Percentiles rank a stretch among this genome's conserved stretches.
Conservation (phyloP, 2,329 filamentous ascomycete genomes). For the Pseudopyrenochaeta lycopersici region DNA sequence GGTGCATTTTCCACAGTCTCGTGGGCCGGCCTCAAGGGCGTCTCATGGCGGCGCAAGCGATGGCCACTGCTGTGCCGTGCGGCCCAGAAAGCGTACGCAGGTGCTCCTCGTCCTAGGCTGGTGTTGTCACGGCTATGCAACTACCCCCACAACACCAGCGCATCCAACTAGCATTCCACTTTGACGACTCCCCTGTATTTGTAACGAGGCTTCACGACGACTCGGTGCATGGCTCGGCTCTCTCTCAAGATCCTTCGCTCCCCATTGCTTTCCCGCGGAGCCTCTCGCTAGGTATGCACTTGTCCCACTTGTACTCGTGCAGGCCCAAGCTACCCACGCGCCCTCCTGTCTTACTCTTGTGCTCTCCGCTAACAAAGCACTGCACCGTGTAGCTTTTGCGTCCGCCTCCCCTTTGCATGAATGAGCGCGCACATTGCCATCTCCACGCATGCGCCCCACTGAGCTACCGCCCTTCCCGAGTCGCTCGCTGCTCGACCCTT, state of each 20-base stretch:
- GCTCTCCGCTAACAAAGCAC: constrained; percentile 15
- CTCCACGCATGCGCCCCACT: constrained; percentile 32
- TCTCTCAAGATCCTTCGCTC: constrained; percentile 18
- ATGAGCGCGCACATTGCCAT: constrained; percentile 19
- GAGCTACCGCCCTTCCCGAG: constrained; percentile 36
- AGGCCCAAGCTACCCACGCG: constrained; percentile 23
- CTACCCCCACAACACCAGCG: constrained; percentile 13
- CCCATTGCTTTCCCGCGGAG: constrained; percentile 18
- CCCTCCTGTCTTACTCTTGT: constrained; percentile 17
- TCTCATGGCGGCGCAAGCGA: not conserved
- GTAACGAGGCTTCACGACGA: constrained; percentile 20
- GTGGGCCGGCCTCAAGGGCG: not conserved
- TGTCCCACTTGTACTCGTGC: constrained; percentile 25
- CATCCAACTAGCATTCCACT: constrained; percentile 1
- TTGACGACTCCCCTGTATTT: constrained; percentile 18
- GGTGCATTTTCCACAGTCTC: not conserved
- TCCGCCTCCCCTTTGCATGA: constrained; percentile 22
- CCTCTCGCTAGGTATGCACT: constrained; percentile 29
- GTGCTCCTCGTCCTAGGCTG: constrained; percentile 7
- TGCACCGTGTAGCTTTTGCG: constrained; percentile 17
- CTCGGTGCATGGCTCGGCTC: constrained; percentile 26
- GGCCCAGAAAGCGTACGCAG: constrained; percentile 17
- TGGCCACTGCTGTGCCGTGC: constrained; percentile 1
- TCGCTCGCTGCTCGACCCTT: constrained; percentile 30
- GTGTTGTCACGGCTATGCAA: constrained; percentile 14